Evolutionary conservation across 225 moss, liverwort and hornwort genomes (phyloP).

Genomic region (Pleurozium schreberi): DNA sequence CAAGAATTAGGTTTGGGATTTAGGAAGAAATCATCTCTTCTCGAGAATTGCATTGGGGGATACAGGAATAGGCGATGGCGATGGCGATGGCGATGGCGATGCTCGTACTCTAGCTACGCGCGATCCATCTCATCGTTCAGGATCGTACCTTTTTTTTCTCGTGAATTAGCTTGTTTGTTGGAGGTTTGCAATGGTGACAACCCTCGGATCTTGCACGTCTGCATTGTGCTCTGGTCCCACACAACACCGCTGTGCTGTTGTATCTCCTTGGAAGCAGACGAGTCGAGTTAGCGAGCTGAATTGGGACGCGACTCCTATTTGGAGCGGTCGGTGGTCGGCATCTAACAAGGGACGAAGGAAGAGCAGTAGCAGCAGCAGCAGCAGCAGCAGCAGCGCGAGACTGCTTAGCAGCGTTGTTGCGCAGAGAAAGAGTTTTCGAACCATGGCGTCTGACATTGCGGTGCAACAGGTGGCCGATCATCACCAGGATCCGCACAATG

Average conservation of each 20-base stretch:
- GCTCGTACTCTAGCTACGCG: neutral
- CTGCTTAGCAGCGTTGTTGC: neutral
- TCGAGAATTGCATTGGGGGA: neutral
- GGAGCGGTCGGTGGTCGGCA: neutral
- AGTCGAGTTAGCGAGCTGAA: neutral
- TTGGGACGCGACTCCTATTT: neutral
- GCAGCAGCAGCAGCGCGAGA: neutral
- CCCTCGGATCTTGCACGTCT: neutral
- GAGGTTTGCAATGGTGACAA: constrained; percentile 14
- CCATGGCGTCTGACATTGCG: constrained; percentile 19
- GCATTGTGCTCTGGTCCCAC: neutral
- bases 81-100: neutral
- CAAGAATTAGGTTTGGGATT: neutral
- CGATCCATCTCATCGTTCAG: neutral
- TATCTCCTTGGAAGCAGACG: neutral
- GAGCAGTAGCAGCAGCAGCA: neutral
- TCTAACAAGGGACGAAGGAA: neutral
- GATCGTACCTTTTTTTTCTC: neutral
- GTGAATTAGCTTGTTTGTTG: neutral
- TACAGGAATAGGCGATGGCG: neutral
- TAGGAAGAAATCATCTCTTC: too few relatives aligned
- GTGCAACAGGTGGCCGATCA: constrained; percentile 17
- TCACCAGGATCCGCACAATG: neutral
- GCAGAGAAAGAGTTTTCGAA: neutral
- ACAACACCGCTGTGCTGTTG: neutral